Conservation (phyloP, 2,329 filamentous ascomycete species). For the Aspergillus sp. region DNA sequence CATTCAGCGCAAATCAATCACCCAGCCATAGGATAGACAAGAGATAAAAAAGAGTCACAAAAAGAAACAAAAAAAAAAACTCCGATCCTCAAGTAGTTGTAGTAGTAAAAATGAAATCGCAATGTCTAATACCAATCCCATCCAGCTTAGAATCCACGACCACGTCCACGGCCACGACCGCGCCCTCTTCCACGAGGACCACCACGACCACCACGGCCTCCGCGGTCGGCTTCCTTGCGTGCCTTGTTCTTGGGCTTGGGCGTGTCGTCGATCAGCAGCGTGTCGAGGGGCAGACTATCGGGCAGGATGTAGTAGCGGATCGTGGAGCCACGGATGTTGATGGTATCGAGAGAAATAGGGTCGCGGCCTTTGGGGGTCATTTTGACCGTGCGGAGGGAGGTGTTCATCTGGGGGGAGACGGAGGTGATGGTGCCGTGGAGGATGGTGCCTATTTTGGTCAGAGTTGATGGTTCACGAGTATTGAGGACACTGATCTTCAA, state of each 20-base stretch:
- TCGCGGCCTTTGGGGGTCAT: constrained; percentile 91
- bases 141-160: constrained; percentile 23
- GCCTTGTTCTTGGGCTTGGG: constrained; percentile 99
- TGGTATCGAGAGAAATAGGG: constrained; percentile 83
- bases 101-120: constrained; percentile 17
- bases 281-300: constrained; percentile 92
- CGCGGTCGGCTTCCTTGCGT: constrained; percentile 74
- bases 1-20: not conserved
- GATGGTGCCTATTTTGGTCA: constrained; percentile 70
- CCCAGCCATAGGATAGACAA: constrained; percentile 24
- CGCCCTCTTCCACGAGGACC: constrained; percentile 56
- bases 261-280: constrained; percentile 90
- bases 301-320: constrained; percentile 97
- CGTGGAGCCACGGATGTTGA: constrained; percentile 94
- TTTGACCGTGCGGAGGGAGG: constrained; percentile 89
- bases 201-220: constrained; percentile 51
- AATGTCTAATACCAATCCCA: constrained; percentile 15
- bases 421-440: constrained; percentile 95
- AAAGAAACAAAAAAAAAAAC: not conserved
- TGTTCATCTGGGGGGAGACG: constrained; percentile 98
- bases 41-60: not conserved
- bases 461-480: not conserved
- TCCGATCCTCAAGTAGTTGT: not conserved
- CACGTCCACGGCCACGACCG: constrained; percentile 46
- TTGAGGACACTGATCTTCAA: constrained; percentile 1